These are phyloP conservation scores for Manihot esculenta DNA, from an alignment of 441 rosid species.

Conservation along the genomic window DNA sequence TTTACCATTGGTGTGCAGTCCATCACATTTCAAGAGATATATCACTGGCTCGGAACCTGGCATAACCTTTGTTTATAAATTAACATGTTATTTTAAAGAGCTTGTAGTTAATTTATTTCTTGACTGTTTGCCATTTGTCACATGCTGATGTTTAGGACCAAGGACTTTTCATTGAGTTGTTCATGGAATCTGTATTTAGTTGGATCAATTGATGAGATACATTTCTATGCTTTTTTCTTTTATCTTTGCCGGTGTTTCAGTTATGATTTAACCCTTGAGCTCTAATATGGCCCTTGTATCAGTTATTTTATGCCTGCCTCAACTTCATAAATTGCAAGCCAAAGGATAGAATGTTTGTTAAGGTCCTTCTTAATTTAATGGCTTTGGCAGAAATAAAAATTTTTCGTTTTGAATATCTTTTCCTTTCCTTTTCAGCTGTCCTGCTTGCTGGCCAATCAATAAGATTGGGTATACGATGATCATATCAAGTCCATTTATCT, in stretches of 20 bases:
- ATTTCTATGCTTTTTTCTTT: not conserved
- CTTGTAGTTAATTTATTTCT: not conserved
- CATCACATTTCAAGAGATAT: not conserved
- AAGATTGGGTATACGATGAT: not conserved
- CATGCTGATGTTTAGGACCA: not conserved
- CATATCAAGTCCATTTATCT: not conserved
- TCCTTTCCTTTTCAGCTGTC: not conserved
- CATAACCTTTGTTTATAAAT: not conserved
- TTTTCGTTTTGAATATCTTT: not conserved
- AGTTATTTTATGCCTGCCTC: not conserved
- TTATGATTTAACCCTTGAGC: not conserved
- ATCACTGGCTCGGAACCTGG: not conserved
- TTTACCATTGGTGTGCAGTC: not conserved
- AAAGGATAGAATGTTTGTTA: not conserved
- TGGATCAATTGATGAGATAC: not conserved
- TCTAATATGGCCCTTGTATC: not conserved
- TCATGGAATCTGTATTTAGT: not conserved
- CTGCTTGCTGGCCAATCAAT: not conserved
- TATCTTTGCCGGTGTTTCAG: not conserved
- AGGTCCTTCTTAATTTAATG: not conserved
- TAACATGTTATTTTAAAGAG: not conserved
- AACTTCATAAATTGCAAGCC: not conserved
- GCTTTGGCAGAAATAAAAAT: not conserved
- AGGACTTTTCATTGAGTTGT: not conserved
- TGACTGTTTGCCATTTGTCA: not conserved